Conservation (phyloP, 139 green algal species). For the Raphidocelis subcapitata region DNA sequence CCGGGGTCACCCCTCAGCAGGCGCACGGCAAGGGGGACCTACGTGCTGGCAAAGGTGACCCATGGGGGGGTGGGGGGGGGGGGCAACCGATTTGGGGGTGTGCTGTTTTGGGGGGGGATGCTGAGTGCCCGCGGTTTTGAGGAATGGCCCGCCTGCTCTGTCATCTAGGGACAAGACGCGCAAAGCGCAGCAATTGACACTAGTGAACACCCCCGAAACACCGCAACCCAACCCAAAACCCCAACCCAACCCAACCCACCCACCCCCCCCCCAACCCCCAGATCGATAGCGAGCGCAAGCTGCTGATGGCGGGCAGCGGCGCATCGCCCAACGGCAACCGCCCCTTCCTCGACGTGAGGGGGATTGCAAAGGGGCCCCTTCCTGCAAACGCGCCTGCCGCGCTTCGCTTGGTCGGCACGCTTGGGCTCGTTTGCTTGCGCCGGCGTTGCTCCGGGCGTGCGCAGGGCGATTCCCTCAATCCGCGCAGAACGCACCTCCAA, state of each 20-base stretch:
- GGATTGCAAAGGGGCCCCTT: background rate
- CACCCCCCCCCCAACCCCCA: background rate
- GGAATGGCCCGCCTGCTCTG: too few relatives aligned
- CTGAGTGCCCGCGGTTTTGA: too few relatives aligned
- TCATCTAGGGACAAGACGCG: too few relatives aligned
- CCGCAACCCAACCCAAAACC: background rate
- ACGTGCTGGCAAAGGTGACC: constrained; percentile 68
- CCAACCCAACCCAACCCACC: too few relatives aligned
- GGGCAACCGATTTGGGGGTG: too few relatives aligned
- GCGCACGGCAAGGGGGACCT: constrained; percentile 71
- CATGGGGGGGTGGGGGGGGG: background rate
- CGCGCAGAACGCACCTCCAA: too few relatives aligned
- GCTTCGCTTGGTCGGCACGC: background rate
- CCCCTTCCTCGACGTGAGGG: constrained; percentile 89
- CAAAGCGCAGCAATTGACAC: too few relatives aligned
- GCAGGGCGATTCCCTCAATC: too few relatives aligned
- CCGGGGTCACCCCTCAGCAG: constrained; percentile 80
- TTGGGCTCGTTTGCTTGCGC: too few relatives aligned
- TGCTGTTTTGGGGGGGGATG: too few relatives aligned
- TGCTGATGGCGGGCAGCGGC: constrained; percentile 66
- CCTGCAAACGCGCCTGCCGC: background rate
- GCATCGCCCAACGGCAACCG: constrained; percentile 69
- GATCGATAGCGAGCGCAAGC: constrained; percentile 51
- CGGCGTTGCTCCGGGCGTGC: too few relatives aligned
- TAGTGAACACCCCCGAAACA: background rate